Percentiles rank a stretch among this genome's conserved stretches.
Evolutionary conservation across 2,329 filamentous ascomycete species (phyloP).

Genomic region (Colletotrichum sp.): DNA sequence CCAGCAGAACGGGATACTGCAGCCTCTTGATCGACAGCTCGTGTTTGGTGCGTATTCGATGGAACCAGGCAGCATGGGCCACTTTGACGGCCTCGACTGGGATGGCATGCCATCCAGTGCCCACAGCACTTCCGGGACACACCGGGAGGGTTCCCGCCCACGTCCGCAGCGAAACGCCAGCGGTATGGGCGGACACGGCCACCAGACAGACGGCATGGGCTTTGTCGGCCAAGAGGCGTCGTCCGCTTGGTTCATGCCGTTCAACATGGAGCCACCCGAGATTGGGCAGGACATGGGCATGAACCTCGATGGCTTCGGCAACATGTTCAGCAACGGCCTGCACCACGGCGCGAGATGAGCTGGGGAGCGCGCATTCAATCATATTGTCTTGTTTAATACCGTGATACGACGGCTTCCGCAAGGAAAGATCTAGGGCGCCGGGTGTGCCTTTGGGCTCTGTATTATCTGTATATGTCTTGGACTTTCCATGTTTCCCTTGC

Average conservation of each 20-base stretch:
- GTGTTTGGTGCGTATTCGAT: constrained; percentile 76
- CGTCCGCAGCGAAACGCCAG: constrained; percentile 29
- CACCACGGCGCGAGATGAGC: constrained; percentile 25
- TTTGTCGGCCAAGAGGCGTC: constrained; percentile 49
- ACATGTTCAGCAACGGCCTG: constrained; percentile 48
- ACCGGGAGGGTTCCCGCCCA: constrained; percentile 17
- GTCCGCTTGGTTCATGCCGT: constrained; percentile 90
- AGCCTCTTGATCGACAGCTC: constrained; percentile 77
- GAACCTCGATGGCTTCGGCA: constrained; percentile 53
- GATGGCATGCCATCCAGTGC: constrained; percentile 41
- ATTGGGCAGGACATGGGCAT: constrained; percentile 53
- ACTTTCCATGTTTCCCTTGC: neutral
- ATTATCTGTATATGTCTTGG: neutral
- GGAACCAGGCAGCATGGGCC: constrained; percentile 45
- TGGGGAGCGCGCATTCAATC: neutral
- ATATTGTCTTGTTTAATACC: neutral
- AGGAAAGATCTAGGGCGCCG: neutral
- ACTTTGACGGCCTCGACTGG: constrained; percentile 50
- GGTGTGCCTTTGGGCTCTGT: neutral
- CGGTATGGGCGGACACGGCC: constrained; percentile 32
- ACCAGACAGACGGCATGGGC: constrained; percentile 20
- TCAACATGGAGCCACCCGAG: constrained; percentile 84
- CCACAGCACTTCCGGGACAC: constrained; percentile 28
- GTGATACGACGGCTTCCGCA: neutral
- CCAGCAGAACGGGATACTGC: constrained; percentile 60